phyloP scores from a whole-genome alignment of 2,329 filamentous ascomycete species.

The Colletotrichum limetticola region DNA sequence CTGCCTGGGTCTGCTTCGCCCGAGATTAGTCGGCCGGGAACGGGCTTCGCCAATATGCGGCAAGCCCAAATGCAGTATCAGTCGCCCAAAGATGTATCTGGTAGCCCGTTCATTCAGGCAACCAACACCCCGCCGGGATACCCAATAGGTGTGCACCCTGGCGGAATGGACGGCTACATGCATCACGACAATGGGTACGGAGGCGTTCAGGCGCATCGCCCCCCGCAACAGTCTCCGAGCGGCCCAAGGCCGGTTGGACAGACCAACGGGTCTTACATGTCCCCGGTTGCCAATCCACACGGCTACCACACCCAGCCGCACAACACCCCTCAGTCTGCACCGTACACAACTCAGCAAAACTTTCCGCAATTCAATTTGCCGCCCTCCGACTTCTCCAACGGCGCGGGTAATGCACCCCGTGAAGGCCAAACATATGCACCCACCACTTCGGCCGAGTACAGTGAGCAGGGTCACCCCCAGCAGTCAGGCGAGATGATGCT shows the following conservation, averaged over 20 bases:
- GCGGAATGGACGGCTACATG: constrained; percentile 56
- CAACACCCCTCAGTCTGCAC: constrained; percentile 56
- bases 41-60: constrained; percentile 53
- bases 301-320: constrained; percentile 59
- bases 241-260: constrained; percentile 59
- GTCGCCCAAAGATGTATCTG: constrained; percentile 55
- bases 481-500: constrained; percentile 66
- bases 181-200: constrained; percentile 52
- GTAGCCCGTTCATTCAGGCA: constrained; percentile 59
- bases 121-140: constrained; percentile 51
- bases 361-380: constrained; percentile 73
- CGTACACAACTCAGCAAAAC: constrained; percentile 69
- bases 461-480: constrained; percentile 55
- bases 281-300: constrained; percentile 62
- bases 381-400: constrained; percentile 64
- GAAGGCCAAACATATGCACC: constrained; percentile 52
- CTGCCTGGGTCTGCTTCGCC: constrained; percentile 58
- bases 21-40: constrained; percentile 56
- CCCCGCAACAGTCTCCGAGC: constrained; percentile 53
- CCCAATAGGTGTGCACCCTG: constrained; percentile 41
- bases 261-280: constrained; percentile 60
- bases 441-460: constrained; percentile 55
- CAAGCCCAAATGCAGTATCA: constrained; percentile 56
- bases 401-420: constrained; percentile 42
- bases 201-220: constrained; percentile 42